Percentiles rank a stretch among this genome's conserved stretches.
phyloP scores from a whole-genome alignment of 2,329 filamentous ascomycete species.

The Didymella lethalis region DNA sequence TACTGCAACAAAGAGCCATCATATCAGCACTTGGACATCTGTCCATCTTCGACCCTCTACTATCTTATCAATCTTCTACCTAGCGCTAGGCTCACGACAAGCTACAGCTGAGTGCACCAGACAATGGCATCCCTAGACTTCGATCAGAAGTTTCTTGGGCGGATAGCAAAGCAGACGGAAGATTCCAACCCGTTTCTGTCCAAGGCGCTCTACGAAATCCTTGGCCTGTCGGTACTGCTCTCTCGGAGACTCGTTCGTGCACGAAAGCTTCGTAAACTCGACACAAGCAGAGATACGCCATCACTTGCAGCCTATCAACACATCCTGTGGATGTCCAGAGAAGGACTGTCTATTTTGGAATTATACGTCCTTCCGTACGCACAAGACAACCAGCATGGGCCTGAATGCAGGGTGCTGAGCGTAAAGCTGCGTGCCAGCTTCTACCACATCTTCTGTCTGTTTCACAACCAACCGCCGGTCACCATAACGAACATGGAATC shows the following conservation, averaged over 20 bases:
- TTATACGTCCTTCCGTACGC: conserved; percentile 78
- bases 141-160: conserved; percentile 95
- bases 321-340: conserved; percentile 93
- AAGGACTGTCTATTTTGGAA: conserved; percentile 88
- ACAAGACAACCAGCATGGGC: conserved; percentile 75
- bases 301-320: conserved; percentile 85
- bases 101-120: conserved; percentile 8
- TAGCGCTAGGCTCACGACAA: conserved; percentile 2
- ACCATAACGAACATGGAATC: conserved; percentile 47
- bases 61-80: background rate
- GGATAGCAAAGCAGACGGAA: conserved; percentile 81
- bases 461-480: conserved; percentile 87
- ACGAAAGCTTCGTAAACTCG: conserved; percentile 82
- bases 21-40: background rate
- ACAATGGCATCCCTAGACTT: conserved; percentile 95
- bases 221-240: conserved; percentile 88
- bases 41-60: background rate
- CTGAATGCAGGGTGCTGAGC: conserved; percentile 85
- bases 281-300: conserved; percentile 77
- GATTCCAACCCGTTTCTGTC: conserved; percentile 80
- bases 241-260: conserved; percentile 83
- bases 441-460: conserved; percentile 95
- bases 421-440: conserved; percentile 94
- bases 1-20: background rate
- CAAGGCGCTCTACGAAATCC: conserved; percentile 84